Evolutionary conservation across 306 rosid genomes (phyloP), one percentile per base, ranked within the genome.

Genomic region (Vigna reflexopilosa): DNA sequence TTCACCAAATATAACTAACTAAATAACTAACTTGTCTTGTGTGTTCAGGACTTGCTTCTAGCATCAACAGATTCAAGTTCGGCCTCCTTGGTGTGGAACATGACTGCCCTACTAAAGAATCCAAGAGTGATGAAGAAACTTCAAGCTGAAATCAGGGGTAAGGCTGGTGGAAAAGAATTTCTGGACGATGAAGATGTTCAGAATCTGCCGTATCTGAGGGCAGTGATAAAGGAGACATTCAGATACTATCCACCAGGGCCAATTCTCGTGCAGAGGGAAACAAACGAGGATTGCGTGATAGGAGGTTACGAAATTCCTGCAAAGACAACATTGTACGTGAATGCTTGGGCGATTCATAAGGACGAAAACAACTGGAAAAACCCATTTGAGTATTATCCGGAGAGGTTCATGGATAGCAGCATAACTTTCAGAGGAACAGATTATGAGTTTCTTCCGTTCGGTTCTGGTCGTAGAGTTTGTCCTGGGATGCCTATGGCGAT

Each of bases 401-500:
- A 79, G 48, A 79, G 73, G 4, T 79, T 79, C 56, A 22, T 70
- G 12, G 49, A 36, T 19, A 62, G 14, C 17, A 5, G 1, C 3
- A n/a, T 57, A 22, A 67, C 52, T 62, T 79, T 50, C n/a, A 0
- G 47, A 42, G 47, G 47, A 13, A 2, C 2, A 9, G 47, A 42
- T 42, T 42, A 9, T 9, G 47, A 79, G 57, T 4, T 71, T 0
- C 24, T 79, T 61, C 82, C 51, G 12, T 77, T 77, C 19, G 82
- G 76, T 1, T 12, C 70, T 7, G 82, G 82, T 9, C 66, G 73
- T 5, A 38, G 78, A 30, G 64, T 72, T 6, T 72, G 78, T 24
- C 78, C 73, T 4, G 78, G 78, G 5, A 9, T 79, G 34, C 36
- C n/a, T 15, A 62, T 63, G 73, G 83, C 58, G 34, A 7, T 44